Evolutionary conservation across 208 protist genomes (phyloP).

Genomic region (Kentomonas sorsogonicus): DNA sequence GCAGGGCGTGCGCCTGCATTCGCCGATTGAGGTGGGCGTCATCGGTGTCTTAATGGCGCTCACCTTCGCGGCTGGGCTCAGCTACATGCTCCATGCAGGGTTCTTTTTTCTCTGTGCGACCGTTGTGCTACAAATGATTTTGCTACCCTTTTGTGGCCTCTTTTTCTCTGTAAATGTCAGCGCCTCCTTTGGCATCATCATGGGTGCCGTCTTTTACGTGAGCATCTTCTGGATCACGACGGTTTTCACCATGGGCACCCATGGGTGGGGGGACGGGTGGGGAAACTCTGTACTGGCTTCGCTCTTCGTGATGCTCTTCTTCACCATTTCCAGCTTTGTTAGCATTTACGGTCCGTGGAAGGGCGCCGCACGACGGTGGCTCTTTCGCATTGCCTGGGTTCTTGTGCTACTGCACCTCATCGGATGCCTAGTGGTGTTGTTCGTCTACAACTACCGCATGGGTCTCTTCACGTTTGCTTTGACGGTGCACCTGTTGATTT

Average conservation of each 20-base stretch:
- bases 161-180: conserved; percentile 27
- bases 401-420: conserved; percentile 37
- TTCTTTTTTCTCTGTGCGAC: conserved; percentile 38
- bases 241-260: conserved; percentile 36
- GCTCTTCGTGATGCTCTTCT: conserved; percentile 39
- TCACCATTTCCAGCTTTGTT: conserved; percentile 27
- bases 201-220: conserved; percentile 35
- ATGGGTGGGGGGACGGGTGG: conserved; percentile 39
- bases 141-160: conserved; percentile 25
- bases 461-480: conserved; percentile 56
- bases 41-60: conserved; percentile 21
- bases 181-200: conserved; percentile 29
- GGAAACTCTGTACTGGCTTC: conserved; percentile 31
- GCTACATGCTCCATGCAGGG: conserved; percentile 28
- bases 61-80: conserved; percentile 38
- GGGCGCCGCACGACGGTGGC: conserved; percentile 22
- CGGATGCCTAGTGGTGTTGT: conserved; percentile 33
- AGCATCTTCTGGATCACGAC: conserved; percentile 48
- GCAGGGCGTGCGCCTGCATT: conserved; percentile 13
- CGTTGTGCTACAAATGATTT: conserved; percentile 26
- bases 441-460: conserved; percentile 42
- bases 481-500: conserved; percentile 41
- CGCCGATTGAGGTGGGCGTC: conserved; percentile 33
- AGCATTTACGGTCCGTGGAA: conserved; percentile 39
- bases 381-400: conserved; percentile 44